A percentile compares a stretch with the other conserved stretches of the same genome.
These are phyloP conservation scores for Quercus parvula DNA, from an alignment of 306 rosid species.

Conservation along the genomic window DNA sequence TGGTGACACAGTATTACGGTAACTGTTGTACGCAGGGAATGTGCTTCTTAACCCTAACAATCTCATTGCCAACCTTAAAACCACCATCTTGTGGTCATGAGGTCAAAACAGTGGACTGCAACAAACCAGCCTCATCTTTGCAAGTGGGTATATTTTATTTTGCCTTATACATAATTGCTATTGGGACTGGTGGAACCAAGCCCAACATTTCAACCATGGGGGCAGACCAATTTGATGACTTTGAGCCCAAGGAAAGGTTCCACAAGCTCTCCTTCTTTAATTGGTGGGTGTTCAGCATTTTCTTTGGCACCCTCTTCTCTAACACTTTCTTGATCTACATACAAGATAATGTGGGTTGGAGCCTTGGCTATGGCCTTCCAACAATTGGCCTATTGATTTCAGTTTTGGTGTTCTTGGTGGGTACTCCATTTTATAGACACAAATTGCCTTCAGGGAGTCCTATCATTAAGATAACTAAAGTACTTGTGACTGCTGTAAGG, in stretches of 20 bases:
- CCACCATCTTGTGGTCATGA: constrained; percentile 58
- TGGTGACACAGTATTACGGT: not conserved
- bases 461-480: constrained; percentile 50
- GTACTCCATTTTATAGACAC: constrained; percentile 70
- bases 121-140: constrained; percentile 42
- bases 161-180: constrained; percentile 61
- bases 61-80: constrained; percentile 53
- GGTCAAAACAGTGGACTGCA: constrained; percentile 27
- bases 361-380: constrained; percentile 79
- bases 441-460: constrained; percentile 77
- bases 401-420: constrained; percentile 54
- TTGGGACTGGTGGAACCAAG: constrained; percentile 85
- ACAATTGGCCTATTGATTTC: constrained; percentile 63
- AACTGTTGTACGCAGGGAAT: constrained; percentile 45
- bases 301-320: constrained; percentile 68
- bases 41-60: constrained; percentile 60
- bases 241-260: constrained; percentile 56
- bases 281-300: constrained; percentile 79
- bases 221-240: constrained; percentile 84
- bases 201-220: constrained; percentile 93
- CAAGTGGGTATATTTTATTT: constrained; percentile 57
- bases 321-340: constrained; percentile 62
- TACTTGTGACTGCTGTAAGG: constrained; percentile 49
- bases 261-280: constrained; percentile 75
- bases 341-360: constrained; percentile 75